Evolutionary conservation across 1,284 basidiomycete species (phyloP).

Genomic region (Apiotrichum gracile): DNA sequence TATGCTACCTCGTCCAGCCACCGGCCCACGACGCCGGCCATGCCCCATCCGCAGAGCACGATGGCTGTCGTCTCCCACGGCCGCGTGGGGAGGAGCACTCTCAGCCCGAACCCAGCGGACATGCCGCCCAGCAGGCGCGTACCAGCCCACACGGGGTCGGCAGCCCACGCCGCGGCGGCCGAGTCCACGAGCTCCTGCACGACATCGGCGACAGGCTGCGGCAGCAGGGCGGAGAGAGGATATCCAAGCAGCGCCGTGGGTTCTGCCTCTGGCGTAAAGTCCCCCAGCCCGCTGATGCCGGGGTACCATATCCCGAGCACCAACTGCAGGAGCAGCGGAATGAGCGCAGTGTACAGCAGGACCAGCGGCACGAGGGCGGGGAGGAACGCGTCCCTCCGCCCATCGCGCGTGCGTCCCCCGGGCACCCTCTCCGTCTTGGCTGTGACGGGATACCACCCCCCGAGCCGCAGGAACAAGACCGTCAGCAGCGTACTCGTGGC

Average conservation of each 20-base stretch:
- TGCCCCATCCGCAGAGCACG: conserved; percentile 68
- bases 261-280: too few relatives aligned
- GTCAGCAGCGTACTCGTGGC: conserved; percentile 22
- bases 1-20: neutral
- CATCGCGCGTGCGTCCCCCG: conserved; percentile 24
- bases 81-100: conserved; percentile 45
- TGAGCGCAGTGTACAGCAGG: conserved; percentile 77
- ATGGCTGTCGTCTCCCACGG: conserved; percentile 70
- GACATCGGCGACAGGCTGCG: neutral
- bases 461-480: conserved; percentile 17
- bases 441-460: conserved; percentile 24
- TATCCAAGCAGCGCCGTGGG: too few relatives aligned
- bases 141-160: conserved; percentile 75
- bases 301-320: conserved; percentile 79
- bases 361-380: conserved; percentile 70
- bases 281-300: too few relatives aligned
- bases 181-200: neutral
- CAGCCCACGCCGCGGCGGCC: conserved; percentile 30
- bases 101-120: conserved; percentile 65
- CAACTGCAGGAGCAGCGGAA: conserved; percentile 77
- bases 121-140: conserved; percentile 78
- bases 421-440: too few relatives aligned
- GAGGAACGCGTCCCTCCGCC: conserved; percentile 30
- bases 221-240: neutral
- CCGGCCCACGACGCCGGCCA: conserved; percentile 47